Percentiles rank a stretch among this genome's conserved stretches.
Evolutionary conservation across 2,329 filamentous ascomycete genomes (phyloP).

Genomic region (Colletotrichum gloeosporioides): DNA sequence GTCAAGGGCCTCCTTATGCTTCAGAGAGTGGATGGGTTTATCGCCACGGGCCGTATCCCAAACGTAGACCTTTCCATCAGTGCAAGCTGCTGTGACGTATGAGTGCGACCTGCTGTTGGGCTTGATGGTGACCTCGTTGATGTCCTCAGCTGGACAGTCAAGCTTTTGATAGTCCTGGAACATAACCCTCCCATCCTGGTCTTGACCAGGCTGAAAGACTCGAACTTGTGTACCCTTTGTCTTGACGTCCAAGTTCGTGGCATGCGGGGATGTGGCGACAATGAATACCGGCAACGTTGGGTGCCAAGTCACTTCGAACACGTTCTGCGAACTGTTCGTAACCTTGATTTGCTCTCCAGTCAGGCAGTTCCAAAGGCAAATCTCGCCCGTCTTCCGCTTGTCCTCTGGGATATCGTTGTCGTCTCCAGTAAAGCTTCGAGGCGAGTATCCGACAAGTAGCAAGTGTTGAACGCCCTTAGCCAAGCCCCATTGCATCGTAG

Average conservation of each 20-base stretch:
- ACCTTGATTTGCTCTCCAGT: slow-evolving; percentile 51
- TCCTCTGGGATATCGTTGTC: slow-evolving; percentile 65
- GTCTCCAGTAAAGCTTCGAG: slow-evolving; percentile 56
- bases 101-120: slow-evolving; percentile 56
- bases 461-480: slow-evolving; percentile 50
- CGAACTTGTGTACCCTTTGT: slow-evolving; percentile 60
- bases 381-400: slow-evolving; percentile 61
- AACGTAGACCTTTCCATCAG: slow-evolving; percentile 65
- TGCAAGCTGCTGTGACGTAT: slow-evolving; percentile 67
- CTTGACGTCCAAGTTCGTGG: slow-evolving; percentile 46
- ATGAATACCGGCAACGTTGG: slow-evolving; percentile 58
- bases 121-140: slow-evolving; percentile 67
- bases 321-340: slow-evolving; percentile 59
- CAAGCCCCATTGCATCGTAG: slow-evolving; percentile 67
- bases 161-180: slow-evolving; percentile 58
- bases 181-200: slow-evolving; percentile 32
- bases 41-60: slow-evolving; percentile 67
- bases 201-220: slow-evolving; percentile 48
- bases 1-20: slow-evolving; percentile 54
- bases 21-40: slow-evolving; percentile 58
- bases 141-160: slow-evolving; percentile 64
- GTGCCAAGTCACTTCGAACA: slow-evolving; percentile 71
- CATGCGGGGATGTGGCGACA: slow-evolving; percentile 61
- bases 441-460: slow-evolving; percentile 68
- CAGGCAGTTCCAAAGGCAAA: slow-evolving; percentile 63